Base-by-base conservation (phyloP, 2,329 filamentous ascomycete species). In the Cordyceps javanica region DNA sequence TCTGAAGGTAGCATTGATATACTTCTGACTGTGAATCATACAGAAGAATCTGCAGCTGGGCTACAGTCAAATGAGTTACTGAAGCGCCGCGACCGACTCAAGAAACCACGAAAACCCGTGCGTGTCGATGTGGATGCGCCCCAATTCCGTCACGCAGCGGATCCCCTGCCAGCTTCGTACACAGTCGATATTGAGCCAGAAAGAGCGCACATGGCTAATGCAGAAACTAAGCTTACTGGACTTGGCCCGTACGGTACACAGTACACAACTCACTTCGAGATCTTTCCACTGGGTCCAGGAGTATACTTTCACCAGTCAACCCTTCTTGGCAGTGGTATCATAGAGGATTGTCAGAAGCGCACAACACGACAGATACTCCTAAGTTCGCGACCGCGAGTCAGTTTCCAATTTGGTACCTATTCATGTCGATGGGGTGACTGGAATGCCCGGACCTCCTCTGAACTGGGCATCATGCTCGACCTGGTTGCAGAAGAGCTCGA, bases 251-350 rank as follows among this genome's bases (percentile, higher is more conserved):
- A 82, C 65, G 84, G 84, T 1, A 82, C 81, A 1, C 75, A 77
- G 25, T 87, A 87, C 65, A 81, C 82, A 0, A 76, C 80, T 34
- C 78, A 87, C 64, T 88, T 88, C 60, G 82, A 86, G 46, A 68
- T 82, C 5, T 84, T 85, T 55, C 83, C 83, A 19, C 69, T 87
- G 30, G 77, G 80, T 39, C 64, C 68, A 7, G 78, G 78, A 3
- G 75, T 81, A 0, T 86, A 78, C 67, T 87, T 87, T 55, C 83
- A 86, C 56, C 75, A 79, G 60, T 79, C 74, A 54, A 87, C 83
- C 0, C 66, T 86, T 28, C 70, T 87, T 45, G 85, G 84, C 8
- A 77, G 75, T 61, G 82, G 83, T 2, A 68, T 72, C 1, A 64
- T 87, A 6, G 66, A 72, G 19, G 70, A 71, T 28, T 73, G 74